These are phyloP conservation scores for Cylindricascospora bacillispora DNA, from an alignment of 1,139 yeast genomes.

Conservation along the genomic window DNA sequence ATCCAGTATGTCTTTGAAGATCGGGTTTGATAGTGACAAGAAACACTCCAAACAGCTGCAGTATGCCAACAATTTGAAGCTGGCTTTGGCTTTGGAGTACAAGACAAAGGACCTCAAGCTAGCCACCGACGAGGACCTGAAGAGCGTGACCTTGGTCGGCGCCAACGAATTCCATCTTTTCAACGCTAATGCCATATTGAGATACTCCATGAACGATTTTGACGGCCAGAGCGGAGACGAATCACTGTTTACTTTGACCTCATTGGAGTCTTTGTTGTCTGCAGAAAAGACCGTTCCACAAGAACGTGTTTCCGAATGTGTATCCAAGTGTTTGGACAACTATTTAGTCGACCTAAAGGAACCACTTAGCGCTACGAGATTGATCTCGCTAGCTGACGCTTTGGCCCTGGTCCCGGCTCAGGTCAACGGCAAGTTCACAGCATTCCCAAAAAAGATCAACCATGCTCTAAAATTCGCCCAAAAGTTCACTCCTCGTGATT, in stretches of 20 bases:
- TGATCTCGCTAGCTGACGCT: slow-evolving; percentile 28
- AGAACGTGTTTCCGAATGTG: slow-evolving; percentile 13
- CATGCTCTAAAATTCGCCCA: slow-evolving; percentile 29
- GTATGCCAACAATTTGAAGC: slow-evolving; percentile 45
- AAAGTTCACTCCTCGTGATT: slow-evolving; percentile 24
- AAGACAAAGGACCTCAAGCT: slow-evolving; percentile 19
- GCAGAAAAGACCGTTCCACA: too few species aligned
- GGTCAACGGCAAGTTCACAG: slow-evolving; percentile 15
- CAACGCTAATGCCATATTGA: slow-evolving; percentile 77
- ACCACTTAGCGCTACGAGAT: slow-evolving; percentile 21
- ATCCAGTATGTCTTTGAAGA: slow-evolving; percentile 28
- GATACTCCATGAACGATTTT: slow-evolving; percentile 46
- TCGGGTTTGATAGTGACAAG: slow-evolving; percentile 34
- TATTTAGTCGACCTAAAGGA: slow-evolving; percentile 17
- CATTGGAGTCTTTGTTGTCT: slow-evolving; percentile 20
- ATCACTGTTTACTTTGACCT: slow-evolving; percentile 27
- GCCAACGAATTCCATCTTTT: slow-evolving; percentile 38
- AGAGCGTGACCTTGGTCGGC: slow-evolving; percentile 27
- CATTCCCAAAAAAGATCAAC: slow-evolving; percentile 31
- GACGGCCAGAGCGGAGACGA: slow-evolving; percentile 27
- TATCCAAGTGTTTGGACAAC: slow-evolving; percentile 26
- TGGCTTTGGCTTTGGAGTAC: slow-evolving; percentile 37
- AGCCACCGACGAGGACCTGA: slow-evolving; percentile 25
- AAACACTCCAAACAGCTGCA: slow-evolving; percentile 25
- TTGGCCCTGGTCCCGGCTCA: slow-evolving; percentile 24